Evolutionary conservation across 2,329 filamentous ascomycete species (phyloP), one percentile per base, ranked within the genome.

Genomic region (Lasiodiplodia hormozganensis): DNA sequence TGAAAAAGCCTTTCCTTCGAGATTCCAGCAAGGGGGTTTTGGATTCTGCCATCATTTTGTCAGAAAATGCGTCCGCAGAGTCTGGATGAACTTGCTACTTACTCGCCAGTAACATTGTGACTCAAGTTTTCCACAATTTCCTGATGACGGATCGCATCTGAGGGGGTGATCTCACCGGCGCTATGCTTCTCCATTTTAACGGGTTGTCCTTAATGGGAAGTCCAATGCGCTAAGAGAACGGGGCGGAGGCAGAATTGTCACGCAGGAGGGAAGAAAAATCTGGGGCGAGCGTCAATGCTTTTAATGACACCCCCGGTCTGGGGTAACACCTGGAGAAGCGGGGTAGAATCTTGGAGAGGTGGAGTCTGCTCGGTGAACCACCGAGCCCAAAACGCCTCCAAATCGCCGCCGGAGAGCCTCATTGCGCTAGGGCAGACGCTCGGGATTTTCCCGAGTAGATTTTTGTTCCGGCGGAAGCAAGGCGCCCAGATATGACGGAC

Each of bases 21-120:
- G 57, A 89, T 82, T 43, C 86, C 87, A 28, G 85, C 81, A 2
- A 91, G 80, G 31, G 86, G 86, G 71, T 88, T 89, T 57, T 81
- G 79, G 72, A 88, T 84, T 71, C 85, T 87, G n/a, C 56, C n/a
- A 14, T 18, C 38, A 14, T 8, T n/a, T 31, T 60, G 34, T 25
- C 14, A 16, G 18, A n/a, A 21, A 7, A 51, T 23, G 43, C 38
- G 43, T 6, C 40, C 43, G 16, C 16, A 21, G 38, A 49, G 10
- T 3, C 3, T 4, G 57, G 0, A 16, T 14, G 12, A 7, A 38
- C 4, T 14, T 31, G 28, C 7, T 2, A 74, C 77, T 70, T 72
- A 78, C 76, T 78, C 76, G 68, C 76, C 76, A 21, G 74, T 74
- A 1, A 72, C 57, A 36, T 79, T 78, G 67, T 72, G 70, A 10